Evolutionary conservation across 176 grass and related monocot genomes (phyloP), one percentile per base, ranked within the genome.

Genomic region (Ensete ventricosum): DNA sequence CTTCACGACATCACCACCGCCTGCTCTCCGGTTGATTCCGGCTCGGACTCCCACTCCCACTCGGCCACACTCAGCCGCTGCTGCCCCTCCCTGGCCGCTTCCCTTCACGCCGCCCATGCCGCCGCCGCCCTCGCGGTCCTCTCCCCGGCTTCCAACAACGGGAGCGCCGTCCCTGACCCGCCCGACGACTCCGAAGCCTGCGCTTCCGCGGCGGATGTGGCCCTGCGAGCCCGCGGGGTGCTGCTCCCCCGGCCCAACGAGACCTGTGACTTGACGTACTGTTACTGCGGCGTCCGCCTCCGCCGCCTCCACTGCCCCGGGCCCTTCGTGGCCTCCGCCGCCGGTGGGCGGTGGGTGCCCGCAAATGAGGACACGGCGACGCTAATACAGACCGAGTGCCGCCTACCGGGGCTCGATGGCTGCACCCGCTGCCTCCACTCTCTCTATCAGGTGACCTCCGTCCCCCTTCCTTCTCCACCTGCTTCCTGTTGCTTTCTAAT

Each of bases 71-170:
- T 77, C 81, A 54, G 81, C 22, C 83, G 82, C 48, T 96, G 92
- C 89, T 96, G 92, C 78, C 92, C 92, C 3, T 73, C 83, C 54
- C 85, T 96, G 1, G 87, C 89, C n/a, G 89, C 87, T 9, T 96
- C 87, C 81, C 78, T 96, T 55, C 88, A 92, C 81, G 89, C 89
- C 2, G 81, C 92, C 25, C 91, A 92, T 74, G 84, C 92, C 64
- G 80, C 84, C 22, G 62, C 89, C 11, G 85, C 83, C 54, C 89
- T 96, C 2, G 69, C 81, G 8, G 14, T 17, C 55, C 19, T 43
- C 34, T 43, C 73, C 3, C 73, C 55, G 14, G 55, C 17, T 5
- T 12, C 55, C 55, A 17, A 12, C 55, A 17, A 17, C 17, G 55
- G 14, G 55, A 12, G 9, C 55, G 14, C 11, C 55, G 14, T 58